Conservation (phyloP, 2,329 filamentous ascomycete species). For the Diplodia mutila region DNA sequence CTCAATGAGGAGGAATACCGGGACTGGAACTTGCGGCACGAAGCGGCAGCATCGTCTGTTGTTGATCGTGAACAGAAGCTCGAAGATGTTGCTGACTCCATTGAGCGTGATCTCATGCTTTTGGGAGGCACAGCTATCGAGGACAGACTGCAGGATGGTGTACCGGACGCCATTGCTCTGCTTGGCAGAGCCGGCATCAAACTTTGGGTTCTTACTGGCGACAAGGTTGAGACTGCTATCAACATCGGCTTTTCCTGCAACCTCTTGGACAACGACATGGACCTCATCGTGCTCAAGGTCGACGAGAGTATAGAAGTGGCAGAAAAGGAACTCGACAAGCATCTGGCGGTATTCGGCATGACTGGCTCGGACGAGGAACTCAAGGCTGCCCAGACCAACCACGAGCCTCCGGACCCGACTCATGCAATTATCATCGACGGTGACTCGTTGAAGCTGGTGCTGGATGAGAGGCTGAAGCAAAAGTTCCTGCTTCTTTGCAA, state of each 20-base stretch:
- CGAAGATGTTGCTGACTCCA: slow-evolving; percentile 84
- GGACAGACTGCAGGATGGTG: slow-evolving; percentile 93
- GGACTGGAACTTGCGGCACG: slow-evolving; percentile 83
- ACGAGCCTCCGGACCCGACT: slow-evolving; percentile 82
- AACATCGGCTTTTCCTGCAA: slow-evolving; percentile 99
- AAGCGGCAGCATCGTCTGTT: slow-evolving; percentile 81
- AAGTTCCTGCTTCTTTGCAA: slow-evolving; percentile 96
- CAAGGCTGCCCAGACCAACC: slow-evolving; percentile 74
- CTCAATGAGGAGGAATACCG: slow-evolving; percentile 82
- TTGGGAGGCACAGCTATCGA: slow-evolving; percentile 96
- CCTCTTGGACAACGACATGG: slow-evolving; percentile 95
- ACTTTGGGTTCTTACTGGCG: slow-evolving; percentile 95
- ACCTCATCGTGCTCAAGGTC: slow-evolving; percentile 86
- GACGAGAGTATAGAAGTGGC: slow-evolving; percentile 68
- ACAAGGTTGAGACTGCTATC: slow-evolving; percentile 99
- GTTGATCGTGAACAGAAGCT: slow-evolving; percentile 90
- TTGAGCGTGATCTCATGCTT: slow-evolving; percentile 86
- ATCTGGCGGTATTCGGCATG: slow-evolving; percentile 74
- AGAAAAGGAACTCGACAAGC: slow-evolving; percentile 72
- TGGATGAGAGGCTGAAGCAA: slow-evolving; percentile 80
- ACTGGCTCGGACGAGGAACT: slow-evolving; percentile 87
- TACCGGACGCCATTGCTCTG: slow-evolving; percentile 91
- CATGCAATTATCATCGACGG: slow-evolving; percentile 95
- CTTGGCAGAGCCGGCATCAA: slow-evolving; percentile 95
- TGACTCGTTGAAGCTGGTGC: slow-evolving; percentile 85